Base-by-base conservation (phyloP, 768 basidiomycete species). In the Suillus variegatus region DNA sequence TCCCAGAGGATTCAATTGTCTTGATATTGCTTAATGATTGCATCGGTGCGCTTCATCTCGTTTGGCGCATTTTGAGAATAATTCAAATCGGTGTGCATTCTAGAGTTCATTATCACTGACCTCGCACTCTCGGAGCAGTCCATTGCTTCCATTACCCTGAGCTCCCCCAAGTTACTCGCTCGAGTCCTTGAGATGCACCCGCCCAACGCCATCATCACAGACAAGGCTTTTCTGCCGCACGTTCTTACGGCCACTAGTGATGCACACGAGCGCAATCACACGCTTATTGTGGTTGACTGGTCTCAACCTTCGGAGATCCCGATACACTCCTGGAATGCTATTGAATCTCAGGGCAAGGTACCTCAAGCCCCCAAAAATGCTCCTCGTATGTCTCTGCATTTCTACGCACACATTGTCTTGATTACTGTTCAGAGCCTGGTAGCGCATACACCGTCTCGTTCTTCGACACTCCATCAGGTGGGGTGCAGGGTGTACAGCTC, bases 101-200 rank as follows among this genome's bases (percentile, higher is more conserved):
- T 71, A 92, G 93, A 91, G 78, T 95, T 91, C 74, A 71, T 94
- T 71, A 85, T 95, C 55, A 81, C 86, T 36, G 93, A 95, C 77
- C 82, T 95, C 35, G 93, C 93, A 1, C 82, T 95, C 51, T 88
- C 89, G 2, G 85, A 86, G 7, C 84, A 87, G 67, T 88, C 88
- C 12, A 86, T 92, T 63, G 81, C 84, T 3, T 90, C 92, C 0
- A 82, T 89, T 72, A 94, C 88, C 7, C 78, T 90, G 63, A 79
- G 84, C 61, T 87, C 87, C 0, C 78, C 82, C 28, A 82, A 79
- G 16, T 77, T 96, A 20, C 84, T 97, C 47, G 80, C 88, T 0
- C 78, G 84, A 2, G 84, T 91, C 49, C 79, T 90, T 25, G 89
- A 93, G 20, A 78, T 79, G 0, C 85, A 91, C 64, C 83, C 85